Percentiles rank a stretch among this genome's conserved stretches.
Evolutionary conservation across 768 basidiomycete species (phyloP).

Genomic region (Cyathus striatus): DNA sequence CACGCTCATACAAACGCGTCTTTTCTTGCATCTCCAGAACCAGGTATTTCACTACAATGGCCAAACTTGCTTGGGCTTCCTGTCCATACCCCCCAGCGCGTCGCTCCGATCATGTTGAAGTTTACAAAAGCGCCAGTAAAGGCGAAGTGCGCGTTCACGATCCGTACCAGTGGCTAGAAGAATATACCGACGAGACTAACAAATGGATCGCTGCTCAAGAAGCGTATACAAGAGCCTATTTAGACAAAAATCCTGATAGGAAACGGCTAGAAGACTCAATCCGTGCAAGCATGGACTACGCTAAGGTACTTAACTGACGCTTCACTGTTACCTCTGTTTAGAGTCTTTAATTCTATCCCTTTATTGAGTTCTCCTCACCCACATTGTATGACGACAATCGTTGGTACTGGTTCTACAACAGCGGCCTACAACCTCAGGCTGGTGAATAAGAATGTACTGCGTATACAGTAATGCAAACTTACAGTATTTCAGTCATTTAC

Average conservation of each 20-base stretch:
- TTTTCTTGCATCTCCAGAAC: slow-evolving; percentile 14
- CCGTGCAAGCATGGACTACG: slow-evolving; percentile 35
- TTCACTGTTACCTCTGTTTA: slow-evolving; percentile 1
- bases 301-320: slow-evolving; percentile 26
- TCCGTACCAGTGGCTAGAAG: slow-evolving; percentile 75
- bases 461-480: background rate
- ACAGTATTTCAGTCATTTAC: slow-evolving; percentile 43
- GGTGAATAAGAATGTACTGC: slow-evolving; percentile 21
- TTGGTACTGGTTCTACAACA: slow-evolving; percentile 84
- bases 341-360: slow-evolving; percentile 2
- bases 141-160: slow-evolving; percentile 62
- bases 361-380: slow-evolving; percentile 57
- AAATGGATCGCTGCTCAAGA: slow-evolving; percentile 62
- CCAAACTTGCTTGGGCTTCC: slow-evolving; percentile 45
- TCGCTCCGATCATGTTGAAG: slow-evolving; percentile 61
- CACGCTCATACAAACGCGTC: slow-evolving; percentile 12
- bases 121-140: slow-evolving; percentile 59
- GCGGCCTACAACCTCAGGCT: slow-evolving; percentile 68
- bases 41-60: slow-evolving; percentile 23
- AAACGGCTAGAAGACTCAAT: slow-evolving; percentile 56
- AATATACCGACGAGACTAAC: slow-evolving; percentile 57
- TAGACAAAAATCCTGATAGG: slow-evolving; percentile 61
- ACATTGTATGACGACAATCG: slow-evolving; percentile 54
- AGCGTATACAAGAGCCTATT: slow-evolving; percentile 48
- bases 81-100: slow-evolving; percentile 60